Evolutionary conservation across 139 green algal species (phyloP).

Genomic region (Coelastrella sp.): DNA sequence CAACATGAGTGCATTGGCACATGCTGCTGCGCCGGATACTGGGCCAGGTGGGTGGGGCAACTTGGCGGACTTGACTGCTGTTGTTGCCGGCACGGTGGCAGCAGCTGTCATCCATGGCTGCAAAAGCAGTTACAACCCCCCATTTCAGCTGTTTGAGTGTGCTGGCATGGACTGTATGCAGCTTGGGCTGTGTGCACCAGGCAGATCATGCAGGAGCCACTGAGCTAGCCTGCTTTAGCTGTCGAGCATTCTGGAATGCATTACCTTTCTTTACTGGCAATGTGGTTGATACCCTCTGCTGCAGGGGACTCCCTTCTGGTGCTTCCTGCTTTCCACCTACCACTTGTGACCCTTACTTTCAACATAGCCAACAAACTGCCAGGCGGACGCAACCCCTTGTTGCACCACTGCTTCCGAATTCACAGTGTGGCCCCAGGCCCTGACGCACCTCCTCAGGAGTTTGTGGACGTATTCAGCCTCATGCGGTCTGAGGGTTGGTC

Average conservation of each 20-base stretch:
- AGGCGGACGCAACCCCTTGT: constrained; percentile 51
- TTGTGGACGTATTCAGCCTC: constrained; percentile 58
- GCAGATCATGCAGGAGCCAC: too few species aligned
- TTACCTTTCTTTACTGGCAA: not conserved
- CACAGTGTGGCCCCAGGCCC: not conserved
- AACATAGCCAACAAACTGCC: constrained; percentile 64
- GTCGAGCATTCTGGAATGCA: not conserved
- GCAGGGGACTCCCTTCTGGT: constrained; percentile 63
- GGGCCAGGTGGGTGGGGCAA: constrained; percentile 31
- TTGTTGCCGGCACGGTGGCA: too few species aligned
- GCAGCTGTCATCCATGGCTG: too few species aligned
- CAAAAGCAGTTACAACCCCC: too few species aligned
- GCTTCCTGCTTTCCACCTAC: constrained; percentile 60
- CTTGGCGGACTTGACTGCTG: too few species aligned
- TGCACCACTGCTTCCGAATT: constrained; percentile 77
- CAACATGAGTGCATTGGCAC: too few species aligned
- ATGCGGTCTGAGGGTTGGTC: constrained; percentile 53
- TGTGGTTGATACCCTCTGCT: not conserved
- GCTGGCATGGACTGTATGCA: not conserved
- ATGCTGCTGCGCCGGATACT: constrained; percentile 34
- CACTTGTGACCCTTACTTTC: constrained; percentile 38
- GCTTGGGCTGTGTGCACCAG: not conserved
- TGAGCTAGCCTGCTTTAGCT: not conserved
- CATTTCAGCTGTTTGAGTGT: too few species aligned
- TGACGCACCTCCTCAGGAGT: constrained; percentile 53